Conservation (phyloP, 305 asterid species). For the Solanum chacoense region DNA sequence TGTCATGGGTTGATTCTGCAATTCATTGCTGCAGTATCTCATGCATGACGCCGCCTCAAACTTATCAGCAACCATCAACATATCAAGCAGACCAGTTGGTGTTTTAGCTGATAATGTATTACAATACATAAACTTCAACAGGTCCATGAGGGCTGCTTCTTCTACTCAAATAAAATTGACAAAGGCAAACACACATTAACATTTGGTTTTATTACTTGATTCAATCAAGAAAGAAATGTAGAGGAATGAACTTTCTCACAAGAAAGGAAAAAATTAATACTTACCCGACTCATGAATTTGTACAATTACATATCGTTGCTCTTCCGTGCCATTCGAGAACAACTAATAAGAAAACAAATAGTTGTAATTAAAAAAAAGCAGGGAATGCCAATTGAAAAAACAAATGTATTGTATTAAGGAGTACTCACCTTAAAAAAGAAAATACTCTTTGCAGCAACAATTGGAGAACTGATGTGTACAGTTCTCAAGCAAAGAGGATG, state of each 20-base stretch:
- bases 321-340: slow-evolving; percentile 65
- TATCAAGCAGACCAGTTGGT: slow-evolving; percentile 56
- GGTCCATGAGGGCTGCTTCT: slow-evolving; percentile 81
- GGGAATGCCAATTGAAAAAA: not conserved
- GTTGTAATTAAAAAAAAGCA: not conserved
- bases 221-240: not conserved
- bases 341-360: slow-evolving; percentile 26
- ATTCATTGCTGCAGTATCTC: slow-evolving; percentile 62
- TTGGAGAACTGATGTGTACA: slow-evolving; percentile 73
- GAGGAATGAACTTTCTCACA: slow-evolving; percentile 2
- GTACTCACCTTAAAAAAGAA: slow-evolving; percentile 52
- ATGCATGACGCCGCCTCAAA: slow-evolving; percentile 73
- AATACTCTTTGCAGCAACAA: slow-evolving; percentile 77
- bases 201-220: not conserved
- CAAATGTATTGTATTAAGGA: not conserved
- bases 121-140: slow-evolving; percentile 64
- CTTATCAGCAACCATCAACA: slow-evolving; percentile 82
- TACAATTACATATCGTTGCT: slow-evolving; percentile 52
- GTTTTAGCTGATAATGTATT: slow-evolving; percentile 41
- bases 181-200: not conserved
- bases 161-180: slow-evolving; percentile 35
- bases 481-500: slow-evolving; percentile 34
- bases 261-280: not conserved
- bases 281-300: slow-evolving; percentile 70
- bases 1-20: slow-evolving; percentile 56